phyloP scores from a whole-genome alignment of 2,329 filamentous ascomycete species.

The Aspergillus sojae region DNA sequence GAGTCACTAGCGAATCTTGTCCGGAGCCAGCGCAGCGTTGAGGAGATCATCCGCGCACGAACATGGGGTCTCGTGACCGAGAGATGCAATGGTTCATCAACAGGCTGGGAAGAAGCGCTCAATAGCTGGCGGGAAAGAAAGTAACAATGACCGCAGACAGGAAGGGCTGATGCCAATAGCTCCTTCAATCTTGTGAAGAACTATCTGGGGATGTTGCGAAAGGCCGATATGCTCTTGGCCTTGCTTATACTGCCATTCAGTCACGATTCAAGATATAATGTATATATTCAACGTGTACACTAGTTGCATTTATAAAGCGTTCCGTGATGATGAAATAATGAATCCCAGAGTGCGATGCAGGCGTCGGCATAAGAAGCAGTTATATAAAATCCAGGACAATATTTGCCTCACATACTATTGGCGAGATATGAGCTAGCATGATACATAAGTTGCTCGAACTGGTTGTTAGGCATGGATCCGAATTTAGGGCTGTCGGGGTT shows the following conservation, averaged over 20 bases:
- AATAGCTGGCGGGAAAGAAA: constrained; percentile 60
- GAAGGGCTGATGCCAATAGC: background rate
- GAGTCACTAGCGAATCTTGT: constrained; percentile 74
- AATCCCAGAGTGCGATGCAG: background rate
- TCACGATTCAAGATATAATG: background rate
- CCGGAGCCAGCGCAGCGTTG: constrained; percentile 72
- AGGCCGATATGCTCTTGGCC: background rate
- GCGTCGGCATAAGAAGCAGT: background rate
- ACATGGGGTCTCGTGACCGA: constrained; percentile 80
- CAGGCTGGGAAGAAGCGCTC: constrained; percentile 67
- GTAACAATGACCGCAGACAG: constrained; percentile 19
- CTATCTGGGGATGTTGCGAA: background rate
- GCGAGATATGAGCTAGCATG: background rate
- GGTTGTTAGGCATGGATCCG: background rate
- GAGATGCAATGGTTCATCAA: constrained; percentile 65
- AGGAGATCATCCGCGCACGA: constrained; percentile 74
- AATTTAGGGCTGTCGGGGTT: constrained; percentile 1
- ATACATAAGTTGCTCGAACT: background rate
- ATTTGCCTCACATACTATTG: background rate
- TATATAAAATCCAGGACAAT: background rate
- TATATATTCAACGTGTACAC: constrained; percentile 16
- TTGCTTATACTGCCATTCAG: background rate
- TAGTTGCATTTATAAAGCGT: constrained; percentile 17
- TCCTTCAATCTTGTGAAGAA: background rate
- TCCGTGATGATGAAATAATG: background rate